Percentiles rank a stretch among this genome's conserved stretches.
Conservation (phyloP, 805 yeast species). For the Ogataea naganishii region DNA sequence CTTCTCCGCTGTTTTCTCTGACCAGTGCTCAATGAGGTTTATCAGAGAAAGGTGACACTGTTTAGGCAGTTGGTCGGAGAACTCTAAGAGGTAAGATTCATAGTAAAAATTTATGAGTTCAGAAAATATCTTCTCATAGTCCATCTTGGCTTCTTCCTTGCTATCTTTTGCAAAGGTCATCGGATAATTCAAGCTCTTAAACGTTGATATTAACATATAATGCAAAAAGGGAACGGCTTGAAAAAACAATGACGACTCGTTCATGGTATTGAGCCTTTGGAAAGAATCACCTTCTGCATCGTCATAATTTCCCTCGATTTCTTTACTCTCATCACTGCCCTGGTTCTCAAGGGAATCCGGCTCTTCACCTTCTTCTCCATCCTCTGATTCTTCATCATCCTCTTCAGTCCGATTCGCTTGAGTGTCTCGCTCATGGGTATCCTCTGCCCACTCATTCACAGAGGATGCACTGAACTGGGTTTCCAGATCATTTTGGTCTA, state of each 20-base stretch:
- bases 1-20: slow-evolving; percentile 23
- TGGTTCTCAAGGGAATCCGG: no score
- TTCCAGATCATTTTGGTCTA: slow-evolving; percentile 25
- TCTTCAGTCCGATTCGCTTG: neutral
- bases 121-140: slow-evolving; percentile 18
- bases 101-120: slow-evolving; percentile 27
- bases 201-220: slow-evolving; percentile 14
- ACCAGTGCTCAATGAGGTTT: slow-evolving; percentile 30
- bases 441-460: slow-evolving; percentile 25
- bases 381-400: slow-evolving; percentile 7
- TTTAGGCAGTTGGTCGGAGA: slow-evolving; percentile 22
- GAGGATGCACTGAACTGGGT: slow-evolving; percentile 21
- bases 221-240: slow-evolving; percentile 27
- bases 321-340: no score
- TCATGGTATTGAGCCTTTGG: slow-evolving; percentile 19
- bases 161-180: slow-evolving; percentile 7
- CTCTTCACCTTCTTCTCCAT: slow-evolving; percentile 5
- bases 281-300: slow-evolving; percentile 4
- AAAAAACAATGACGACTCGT: slow-evolving; percentile 24
- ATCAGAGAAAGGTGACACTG: slow-evolving; percentile 22
- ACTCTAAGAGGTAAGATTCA: slow-evolving; percentile 25
- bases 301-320: slow-evolving; percentile 17
- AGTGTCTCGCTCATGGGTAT: slow-evolving; percentile 11
- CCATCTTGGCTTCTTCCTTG: slow-evolving; percentile 12
- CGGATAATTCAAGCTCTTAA: slow-evolving; percentile 19